Evolutionary conservation across 2,329 filamentous ascomycete species (phyloP).

Genomic region (Fusarium sp.): DNA sequence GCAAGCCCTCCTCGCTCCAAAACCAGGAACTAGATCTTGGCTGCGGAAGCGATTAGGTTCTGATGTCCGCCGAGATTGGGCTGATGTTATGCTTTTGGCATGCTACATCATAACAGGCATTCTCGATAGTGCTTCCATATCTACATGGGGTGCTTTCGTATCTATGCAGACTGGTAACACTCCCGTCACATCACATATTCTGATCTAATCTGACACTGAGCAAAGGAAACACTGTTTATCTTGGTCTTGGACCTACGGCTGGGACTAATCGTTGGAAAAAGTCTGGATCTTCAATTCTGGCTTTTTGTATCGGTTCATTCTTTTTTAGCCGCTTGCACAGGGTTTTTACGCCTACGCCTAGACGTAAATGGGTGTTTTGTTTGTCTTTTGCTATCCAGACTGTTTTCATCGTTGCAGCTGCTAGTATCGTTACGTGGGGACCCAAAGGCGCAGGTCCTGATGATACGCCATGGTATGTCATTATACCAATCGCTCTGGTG

Average conservation of each 20-base stretch:
- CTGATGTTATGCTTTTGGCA: slow-evolving; percentile 75
- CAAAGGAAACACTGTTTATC: slow-evolving; percentile 80
- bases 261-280: slow-evolving; percentile 62
- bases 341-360: slow-evolving; percentile 59
- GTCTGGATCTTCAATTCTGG: slow-evolving; percentile 73
- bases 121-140: slow-evolving; percentile 80
- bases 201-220: background rate
- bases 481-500: slow-evolving; percentile 75
- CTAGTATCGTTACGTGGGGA: slow-evolving; percentile 64
- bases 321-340: slow-evolving; percentile 78
- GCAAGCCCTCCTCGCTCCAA: slow-evolving; percentile 36
- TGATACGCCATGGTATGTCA: slow-evolving; percentile 68
- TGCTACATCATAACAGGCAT: slow-evolving; percentile 84
- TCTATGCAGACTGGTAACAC: slow-evolving; percentile 81
- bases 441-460: slow-evolving; percentile 56
- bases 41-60: slow-evolving; percentile 33
- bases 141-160: slow-evolving; percentile 83
- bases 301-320: slow-evolving; percentile 79
- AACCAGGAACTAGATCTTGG: slow-evolving; percentile 34
- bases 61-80: slow-evolving; percentile 63
- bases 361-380: slow-evolving; percentile 74
- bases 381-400: slow-evolving; percentile 68
- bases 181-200: rapidly evolving
- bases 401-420: slow-evolving; percentile 63
- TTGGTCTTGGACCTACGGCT: slow-evolving; percentile 75